Evolutionary conservation across 2,329 filamentous ascomycete species (phyloP), one percentile per base, ranked within the genome.

Genomic region (Leptographium wingfieldii): DNA sequence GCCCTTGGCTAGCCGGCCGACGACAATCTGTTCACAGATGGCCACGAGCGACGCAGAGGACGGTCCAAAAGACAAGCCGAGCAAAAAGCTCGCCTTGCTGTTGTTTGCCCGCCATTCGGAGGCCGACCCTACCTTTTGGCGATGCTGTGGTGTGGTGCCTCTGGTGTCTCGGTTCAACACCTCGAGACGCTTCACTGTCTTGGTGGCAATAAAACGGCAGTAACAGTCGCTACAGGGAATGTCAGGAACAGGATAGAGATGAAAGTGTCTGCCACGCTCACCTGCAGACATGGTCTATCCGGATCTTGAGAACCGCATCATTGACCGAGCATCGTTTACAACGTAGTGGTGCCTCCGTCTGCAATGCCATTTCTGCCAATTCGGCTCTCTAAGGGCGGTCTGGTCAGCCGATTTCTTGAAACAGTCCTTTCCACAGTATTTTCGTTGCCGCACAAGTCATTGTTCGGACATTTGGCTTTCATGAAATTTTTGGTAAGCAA

Each of bases 1-100:
- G 65, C 83, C 84, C 62, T 82, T 85, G 52, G 79, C 76, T 49
- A 80, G 77, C 69, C 92, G 87, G 59, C 79, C 80, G 64, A 81
- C 76, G 54, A 88, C 76, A 68, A 90, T 88, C 62, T 80, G 75
- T 70, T 89, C 81, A 59, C 97, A 76, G 27, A 95, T 78, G 66
- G 92, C 82, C 35, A 95, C 77, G 52, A 99, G 76, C 16, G 84
- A 82, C 16, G 87, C 79, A 0, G 92, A 97, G 1, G 88, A 94
- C 1, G 87, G 76, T 0, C 94, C 92, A 67, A 90, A 86, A 0
- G 92, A 96, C 1, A 96, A 75, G 6, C 91, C 90, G 25, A 96
- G 75, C 22, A 96, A 75, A 55, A 96, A 81, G 38, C 9, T 35
- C 33, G 70, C 68, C 69, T 81, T 69, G 68, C 81, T 65, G 67